Conservation (phyloP, 78 protist species). For the Speleostelium caveatum region DNA sequence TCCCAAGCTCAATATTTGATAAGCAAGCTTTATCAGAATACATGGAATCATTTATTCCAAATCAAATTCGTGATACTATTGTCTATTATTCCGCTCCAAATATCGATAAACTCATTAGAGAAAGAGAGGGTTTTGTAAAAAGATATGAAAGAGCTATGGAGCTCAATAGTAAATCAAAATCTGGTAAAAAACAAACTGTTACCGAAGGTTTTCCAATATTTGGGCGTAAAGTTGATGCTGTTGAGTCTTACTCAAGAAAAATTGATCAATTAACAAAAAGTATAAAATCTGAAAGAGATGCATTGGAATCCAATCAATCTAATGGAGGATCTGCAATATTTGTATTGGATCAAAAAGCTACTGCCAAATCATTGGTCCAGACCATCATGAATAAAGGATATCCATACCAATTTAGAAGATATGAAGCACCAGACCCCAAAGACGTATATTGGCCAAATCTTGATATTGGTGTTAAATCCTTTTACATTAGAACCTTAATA, state of each 20-base stretch:
- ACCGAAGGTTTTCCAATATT: neutral
- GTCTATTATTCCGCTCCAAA: neutral
- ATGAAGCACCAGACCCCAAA: conserved; percentile 27
- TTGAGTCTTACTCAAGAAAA: neutral
- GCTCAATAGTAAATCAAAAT: neutral
- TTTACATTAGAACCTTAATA: neutral
- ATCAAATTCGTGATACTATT: neutral
- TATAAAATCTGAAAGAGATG: neutral
- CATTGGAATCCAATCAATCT: neutral
- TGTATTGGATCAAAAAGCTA: conserved; percentile 6
- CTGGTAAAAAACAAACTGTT: neutral
- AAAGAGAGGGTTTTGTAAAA: conserved; percentile 5
- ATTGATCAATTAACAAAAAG: neutral
- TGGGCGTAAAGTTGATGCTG: neutral
- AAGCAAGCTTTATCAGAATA: neutral
- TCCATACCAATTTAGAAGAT: neutral
- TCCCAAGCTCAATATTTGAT: neutral
- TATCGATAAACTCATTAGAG: neutral
- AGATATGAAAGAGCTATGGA: neutral
- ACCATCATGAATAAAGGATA: neutral
- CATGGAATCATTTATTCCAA: neutral
- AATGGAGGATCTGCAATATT: conserved; percentile 12
- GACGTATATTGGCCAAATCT: conserved; percentile 46
- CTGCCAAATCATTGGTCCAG: neutral
- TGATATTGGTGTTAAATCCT: conserved; percentile 16